A percentile compares a stretch with the other conserved stretches of the same genome.
Evolutionary conservation across 208 protist species (phyloP).

Genomic region (Phytomonas francai): DNA sequence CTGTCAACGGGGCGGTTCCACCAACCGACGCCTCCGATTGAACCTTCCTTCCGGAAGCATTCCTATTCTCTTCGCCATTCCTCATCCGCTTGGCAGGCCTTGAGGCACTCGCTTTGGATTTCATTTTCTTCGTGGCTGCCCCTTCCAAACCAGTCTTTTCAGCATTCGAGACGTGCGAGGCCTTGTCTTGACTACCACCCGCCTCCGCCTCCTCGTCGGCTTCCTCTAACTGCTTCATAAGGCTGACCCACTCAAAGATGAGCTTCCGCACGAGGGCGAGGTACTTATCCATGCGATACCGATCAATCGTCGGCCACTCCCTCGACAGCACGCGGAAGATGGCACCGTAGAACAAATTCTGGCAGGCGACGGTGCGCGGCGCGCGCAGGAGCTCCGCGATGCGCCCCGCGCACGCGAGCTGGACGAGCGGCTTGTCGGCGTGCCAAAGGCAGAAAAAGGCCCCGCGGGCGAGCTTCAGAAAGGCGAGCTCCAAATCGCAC

Average conservation of each 20-base stretch:
- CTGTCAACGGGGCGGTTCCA: not conserved
- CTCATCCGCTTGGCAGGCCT: constrained; percentile 14
- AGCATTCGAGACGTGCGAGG: not conserved
- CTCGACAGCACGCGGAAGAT: constrained; percentile 73
- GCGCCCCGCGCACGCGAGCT: constrained; percentile 70
- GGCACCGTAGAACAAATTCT: constrained; percentile 57
- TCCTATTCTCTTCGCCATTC: constrained; percentile 9
- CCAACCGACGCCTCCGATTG: not conserved
- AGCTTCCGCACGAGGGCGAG: constrained; percentile 77
- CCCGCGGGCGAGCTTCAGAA: constrained; percentile 80
- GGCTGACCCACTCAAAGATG: constrained; percentile 34
- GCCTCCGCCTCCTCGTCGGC: constrained; percentile 9
- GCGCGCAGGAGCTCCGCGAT: constrained; percentile 60
- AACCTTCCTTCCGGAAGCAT: not conserved
- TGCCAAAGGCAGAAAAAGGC: constrained; percentile 89
- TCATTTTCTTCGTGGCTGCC: not conserved
- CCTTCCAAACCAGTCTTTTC: constrained; percentile 1
- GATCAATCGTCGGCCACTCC: constrained; percentile 88
- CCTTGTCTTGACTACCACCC: constrained; percentile 10
- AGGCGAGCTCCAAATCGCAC: constrained; percentile 71
- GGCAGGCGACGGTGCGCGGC: constrained; percentile 32
- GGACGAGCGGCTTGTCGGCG: constrained; percentile 88
- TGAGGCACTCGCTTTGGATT: constrained; percentile 2
- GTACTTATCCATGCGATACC: constrained; percentile 89
- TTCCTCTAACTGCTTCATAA: constrained; percentile 38